These are phyloP conservation scores for Besnoitia besnoiti DNA, from an alignment of 169 alveolate genomes.

Conservation along the genomic window DNA sequence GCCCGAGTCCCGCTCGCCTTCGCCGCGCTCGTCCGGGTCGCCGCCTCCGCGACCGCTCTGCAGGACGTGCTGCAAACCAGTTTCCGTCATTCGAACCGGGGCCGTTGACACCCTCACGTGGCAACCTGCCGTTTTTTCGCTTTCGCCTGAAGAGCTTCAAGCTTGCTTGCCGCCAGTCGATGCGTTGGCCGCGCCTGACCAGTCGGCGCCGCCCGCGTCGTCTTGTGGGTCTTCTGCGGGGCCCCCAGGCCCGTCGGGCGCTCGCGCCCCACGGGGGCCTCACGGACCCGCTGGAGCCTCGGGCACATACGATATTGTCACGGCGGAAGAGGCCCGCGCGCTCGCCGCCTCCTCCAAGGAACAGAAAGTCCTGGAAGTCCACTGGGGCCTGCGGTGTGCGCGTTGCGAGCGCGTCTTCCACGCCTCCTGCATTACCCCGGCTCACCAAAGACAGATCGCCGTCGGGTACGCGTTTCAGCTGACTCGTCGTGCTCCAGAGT, in stretches of 20 bases:
- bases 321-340: not conserved
- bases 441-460: slow-evolving; percentile 1
- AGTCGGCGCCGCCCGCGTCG: not conserved
- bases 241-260: not conserved
- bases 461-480: no score
- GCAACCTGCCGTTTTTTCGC: not conserved
- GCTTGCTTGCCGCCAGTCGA: not conserved
- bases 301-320: not conserved
- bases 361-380: not conserved
- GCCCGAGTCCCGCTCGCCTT: not conserved
- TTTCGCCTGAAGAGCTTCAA: not conserved
- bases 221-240: no score
- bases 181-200: not conserved
- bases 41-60: not conserved
- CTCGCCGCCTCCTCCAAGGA: not conserved
- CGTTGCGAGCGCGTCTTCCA: slow-evolving; percentile 47
- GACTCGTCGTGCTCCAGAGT: no score
- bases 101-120: not conserved
- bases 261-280: not conserved
- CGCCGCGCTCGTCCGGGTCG: not conserved
- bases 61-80: not conserved
- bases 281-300: not conserved
- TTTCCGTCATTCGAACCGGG: not conserved
- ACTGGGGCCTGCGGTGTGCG: slow-evolving; percentile 41
- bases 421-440: slow-evolving; percentile 21